These are phyloP conservation scores for Penicillium concentricum DNA, from an alignment of 2,329 filamentous ascomycete genomes.

Conservation along the genomic window DNA sequence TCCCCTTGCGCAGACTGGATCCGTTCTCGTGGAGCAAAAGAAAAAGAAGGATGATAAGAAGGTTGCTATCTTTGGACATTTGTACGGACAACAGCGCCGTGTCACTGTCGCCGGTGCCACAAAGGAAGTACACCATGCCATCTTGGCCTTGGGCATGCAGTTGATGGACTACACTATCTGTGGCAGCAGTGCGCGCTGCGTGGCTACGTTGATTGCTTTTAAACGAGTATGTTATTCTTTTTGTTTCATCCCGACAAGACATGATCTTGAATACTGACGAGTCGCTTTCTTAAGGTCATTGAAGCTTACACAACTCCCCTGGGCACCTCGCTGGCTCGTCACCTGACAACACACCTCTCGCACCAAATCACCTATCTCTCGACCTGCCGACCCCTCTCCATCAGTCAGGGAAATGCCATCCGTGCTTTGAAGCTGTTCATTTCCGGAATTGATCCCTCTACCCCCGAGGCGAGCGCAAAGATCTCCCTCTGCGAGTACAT, in stretches of 20 bases:
- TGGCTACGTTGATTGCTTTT: slow-evolving; percentile 84
- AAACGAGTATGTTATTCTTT: slow-evolving; percentile 63
- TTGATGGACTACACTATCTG: slow-evolving; percentile 85
- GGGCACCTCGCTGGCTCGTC: slow-evolving; percentile 79
- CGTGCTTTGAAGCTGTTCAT: slow-evolving; percentile 92
- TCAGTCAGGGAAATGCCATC: slow-evolving; percentile 96
- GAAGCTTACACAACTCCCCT: slow-evolving; percentile 87
- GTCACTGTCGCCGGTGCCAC: slow-evolving; percentile 60
- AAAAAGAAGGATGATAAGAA: slow-evolving; percentile 64
- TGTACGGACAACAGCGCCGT: slow-evolving; percentile 73
- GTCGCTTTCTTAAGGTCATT: slow-evolving; percentile 64
- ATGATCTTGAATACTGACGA: slow-evolving; percentile 9
- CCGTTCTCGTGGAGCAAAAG: slow-evolving; percentile 41
- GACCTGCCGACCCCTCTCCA: slow-evolving; percentile 90
- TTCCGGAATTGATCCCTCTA: slow-evolving; percentile 82
- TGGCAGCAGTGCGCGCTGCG: slow-evolving; percentile 83
- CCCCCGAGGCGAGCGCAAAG: slow-evolving; percentile 79
- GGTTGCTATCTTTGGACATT: slow-evolving; percentile 76
- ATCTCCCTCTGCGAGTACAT: slow-evolving; percentile 74
- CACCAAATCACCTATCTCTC: slow-evolving; percentile 94
- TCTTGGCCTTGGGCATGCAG: slow-evolving; percentile 82
- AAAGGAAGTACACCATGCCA: slow-evolving; percentile 79
- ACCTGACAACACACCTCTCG: slow-evolving; percentile 88
- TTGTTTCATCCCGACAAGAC: background rate
- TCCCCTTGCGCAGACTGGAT: slow-evolving; percentile 32